Percentiles rank a stretch among this genome's conserved stretches.
Conservation (phyloP, 371 early-diverging fungal genomes). For the Rhizomucor pusillus region DNA sequence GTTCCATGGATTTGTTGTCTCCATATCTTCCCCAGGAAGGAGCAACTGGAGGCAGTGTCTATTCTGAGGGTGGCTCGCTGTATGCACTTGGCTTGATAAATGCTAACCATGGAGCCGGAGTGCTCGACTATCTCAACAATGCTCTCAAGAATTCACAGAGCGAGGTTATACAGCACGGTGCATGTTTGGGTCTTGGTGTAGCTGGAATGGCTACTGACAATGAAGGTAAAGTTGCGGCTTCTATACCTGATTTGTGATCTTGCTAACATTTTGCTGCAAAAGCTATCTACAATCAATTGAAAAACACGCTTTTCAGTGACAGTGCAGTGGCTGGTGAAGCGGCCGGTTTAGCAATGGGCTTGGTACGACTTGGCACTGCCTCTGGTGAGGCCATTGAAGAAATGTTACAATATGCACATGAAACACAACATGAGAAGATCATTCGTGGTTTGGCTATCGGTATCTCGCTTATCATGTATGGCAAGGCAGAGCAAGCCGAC, state of each 20-base stretch:
- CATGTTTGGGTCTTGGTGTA: constrained; percentile 95
- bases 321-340: constrained; percentile 98
- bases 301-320: constrained; percentile 87
- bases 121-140: constrained; percentile 79
- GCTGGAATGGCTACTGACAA: constrained; percentile 95
- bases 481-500: constrained; percentile 92
- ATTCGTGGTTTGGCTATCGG: constrained; percentile 95
- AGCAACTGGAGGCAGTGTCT: constrained; percentile 71
- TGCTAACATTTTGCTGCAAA: constrained; percentile 1
- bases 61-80: constrained; percentile 97
- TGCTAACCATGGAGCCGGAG: constrained; percentile 87
- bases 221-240: constrained; percentile 50
- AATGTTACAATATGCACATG: constrained; percentile 94
- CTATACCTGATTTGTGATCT: no score
- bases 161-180: constrained; percentile 97
- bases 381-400: constrained; percentile 82
- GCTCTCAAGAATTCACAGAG: constrained; percentile 78
- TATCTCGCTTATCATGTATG: constrained; percentile 94
- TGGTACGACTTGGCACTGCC: constrained; percentile 96
- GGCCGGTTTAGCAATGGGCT: constrained; percentile 96
- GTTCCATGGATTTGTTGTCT: constrained; percentile 77
- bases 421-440: constrained; percentile 98
- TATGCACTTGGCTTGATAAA: constrained; percentile 98
- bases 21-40: constrained; percentile 96
- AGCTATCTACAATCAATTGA: constrained; percentile 85